These are phyloP conservation scores for Acer campestre DNA, from an alignment of 345 rosid genomes.

Conservation along the genomic window DNA sequence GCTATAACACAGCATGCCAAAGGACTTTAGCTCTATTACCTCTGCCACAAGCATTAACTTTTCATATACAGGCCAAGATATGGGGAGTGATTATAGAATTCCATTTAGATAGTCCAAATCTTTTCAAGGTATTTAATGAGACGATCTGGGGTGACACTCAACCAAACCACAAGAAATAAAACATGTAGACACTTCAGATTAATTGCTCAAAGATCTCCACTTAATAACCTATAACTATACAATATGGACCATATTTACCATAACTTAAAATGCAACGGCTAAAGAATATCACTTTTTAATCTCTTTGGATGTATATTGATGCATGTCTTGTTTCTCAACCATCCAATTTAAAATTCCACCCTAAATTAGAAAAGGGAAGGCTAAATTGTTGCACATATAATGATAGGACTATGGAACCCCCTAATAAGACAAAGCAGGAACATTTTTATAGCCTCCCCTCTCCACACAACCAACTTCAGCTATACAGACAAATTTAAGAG, in stretches of 20 bases:
- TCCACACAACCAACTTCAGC: neutral
- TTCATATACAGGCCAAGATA: neutral
- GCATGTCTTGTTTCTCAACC: neutral
- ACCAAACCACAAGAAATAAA: neutral
- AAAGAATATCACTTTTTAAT: neutral
- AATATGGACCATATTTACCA: neutral
- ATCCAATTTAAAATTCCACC: neutral
- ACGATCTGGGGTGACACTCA: neutral
- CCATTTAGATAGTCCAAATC: neutral
- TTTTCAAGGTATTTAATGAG: neutral
- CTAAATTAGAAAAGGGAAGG: neutral
- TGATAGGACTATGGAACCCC: neutral
- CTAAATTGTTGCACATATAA: neutral
- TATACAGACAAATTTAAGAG: slow-evolving; percentile 1
- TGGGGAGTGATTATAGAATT: neutral
- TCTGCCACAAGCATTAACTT: neutral
- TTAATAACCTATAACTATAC: neutral
- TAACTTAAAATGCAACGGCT: neutral
- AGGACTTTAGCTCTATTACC: neutral
- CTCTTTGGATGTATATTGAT: neutral
- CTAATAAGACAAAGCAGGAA: neutral
- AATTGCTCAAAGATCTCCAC: neutral
- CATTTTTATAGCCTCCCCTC: neutral
- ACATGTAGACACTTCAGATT: neutral
- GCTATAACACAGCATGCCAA: neutral